Base-by-base conservation (phyloP, 129 eudicot genomes). In the Flaveria robusta region DNA sequence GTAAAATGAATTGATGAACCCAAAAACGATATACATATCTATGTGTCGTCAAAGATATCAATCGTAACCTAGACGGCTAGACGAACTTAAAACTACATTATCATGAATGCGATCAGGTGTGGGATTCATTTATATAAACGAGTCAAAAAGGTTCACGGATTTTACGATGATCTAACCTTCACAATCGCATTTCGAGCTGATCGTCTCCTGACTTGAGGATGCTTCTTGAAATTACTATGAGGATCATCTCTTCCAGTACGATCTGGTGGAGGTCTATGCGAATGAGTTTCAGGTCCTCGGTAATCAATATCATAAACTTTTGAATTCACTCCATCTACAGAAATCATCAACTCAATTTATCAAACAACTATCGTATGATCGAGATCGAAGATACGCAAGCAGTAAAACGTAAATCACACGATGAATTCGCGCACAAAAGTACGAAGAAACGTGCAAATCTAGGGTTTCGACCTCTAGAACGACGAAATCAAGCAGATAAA, bases 231-330 rank as follows among this genome's bases (percentile, higher is more conserved):
- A 26, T 55, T 50, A 63, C 9, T 75, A 16, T 49, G 84, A 62
- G 63, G 87, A 83, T 62, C 50, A 15, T 69, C 75, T 18, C 68
- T 72, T 54, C 60, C 73, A 2, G 79, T 54, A 66, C 70, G 87
- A 64, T 79, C 79, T 7, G 92, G 90, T 5, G 92, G 90, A 47
- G 96, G 96, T 49, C 85, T 75, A 39, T 87, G 82, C 11, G 92
- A 77, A 79, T 89, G 96, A 70, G 96, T 89, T 74, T 89, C 92
- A 9, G 96, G 96, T 46, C 96, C 96, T 37, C 92, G 86, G 65
- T 89, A 89, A 74, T 89, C 96, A 7, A 89, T 89, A 11, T 87
- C 92, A 70, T 87, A 89, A 50, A 85, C 16, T 11, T 74, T 86
- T 7, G 88, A 70, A 55, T 77, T 86, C 64, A 71, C 11, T 22